Evolutionary conservation across 2,329 filamentous ascomycete genomes (phyloP), one percentile per base, ranked within the genome.

Genomic region (Cytospora mali): DNA sequence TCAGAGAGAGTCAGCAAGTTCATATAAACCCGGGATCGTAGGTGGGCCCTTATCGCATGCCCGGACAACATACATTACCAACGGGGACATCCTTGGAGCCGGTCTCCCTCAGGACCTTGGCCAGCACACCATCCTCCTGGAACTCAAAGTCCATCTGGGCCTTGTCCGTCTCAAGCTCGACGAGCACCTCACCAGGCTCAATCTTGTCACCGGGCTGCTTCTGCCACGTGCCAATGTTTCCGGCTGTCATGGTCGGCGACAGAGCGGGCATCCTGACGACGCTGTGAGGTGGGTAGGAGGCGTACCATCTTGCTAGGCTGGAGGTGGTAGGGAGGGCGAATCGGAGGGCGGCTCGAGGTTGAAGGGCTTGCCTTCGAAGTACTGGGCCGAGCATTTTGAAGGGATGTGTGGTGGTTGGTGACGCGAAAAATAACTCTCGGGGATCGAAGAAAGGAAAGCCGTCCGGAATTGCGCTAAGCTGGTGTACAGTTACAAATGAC

Each of bases 101-200:
- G 65, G 90, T 89, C 52, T 97, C 91, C 81, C 93, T 95, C 74
- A 99, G 83, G 68, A 98, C 85, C 85, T 97, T 97, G 73, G 95
- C 94, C 70, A 99, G 84, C 65, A 96, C 86, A 82, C 94, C 95
- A 76, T 98, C 95, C 74, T 99, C 95, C 80, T 99, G 95, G 80
- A 96, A 98, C 80, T 99, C 95, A 77, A 99, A 98, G 83, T 99
- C 95, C 95, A 99, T 99, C 83, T 98, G 95, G 68, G 95, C 95
- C 86, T 99, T 99, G 81, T 99, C 95, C 72, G 95, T 99, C 86
- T 99, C 95, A 73, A 98, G 97, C 84, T 97, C 93, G 70, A 97
- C 93, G 70, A 99, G 82, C 53, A 99, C 95, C 76, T 99, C 95
- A 76, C 95, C 95, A 58, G 96, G 93, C 63, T 86, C 82, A 76